These are phyloP conservation scores for Nemania abortiva DNA, from an alignment of 2,329 filamentous ascomycete species.

Conservation along the genomic window DNA sequence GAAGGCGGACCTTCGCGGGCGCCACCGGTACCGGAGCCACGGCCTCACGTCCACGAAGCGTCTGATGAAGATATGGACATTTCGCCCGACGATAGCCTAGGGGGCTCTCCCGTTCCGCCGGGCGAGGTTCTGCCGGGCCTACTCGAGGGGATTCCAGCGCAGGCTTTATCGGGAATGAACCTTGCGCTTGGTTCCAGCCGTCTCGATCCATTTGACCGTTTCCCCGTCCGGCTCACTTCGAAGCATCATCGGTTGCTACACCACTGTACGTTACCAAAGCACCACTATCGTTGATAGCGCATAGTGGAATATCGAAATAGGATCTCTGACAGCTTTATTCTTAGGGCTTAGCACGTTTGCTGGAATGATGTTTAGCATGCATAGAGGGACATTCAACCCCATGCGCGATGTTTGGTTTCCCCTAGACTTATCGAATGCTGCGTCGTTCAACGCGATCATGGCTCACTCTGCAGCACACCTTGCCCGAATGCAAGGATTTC, in stretches of 20 bases:
- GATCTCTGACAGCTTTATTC: slow-evolving; percentile 49
- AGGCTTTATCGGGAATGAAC: slow-evolving; percentile 48
- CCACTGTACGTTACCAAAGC: slow-evolving; percentile 49
- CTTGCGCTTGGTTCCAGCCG: slow-evolving; percentile 46
- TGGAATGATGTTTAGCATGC: slow-evolving; percentile 42
- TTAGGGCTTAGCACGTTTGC: slow-evolving; percentile 50
- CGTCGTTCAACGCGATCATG: slow-evolving; percentile 57
- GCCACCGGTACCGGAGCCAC: not conserved
- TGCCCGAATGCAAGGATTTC: slow-evolving; percentile 50
- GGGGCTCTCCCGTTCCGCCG: not conserved
- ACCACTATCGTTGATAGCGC: not conserved
- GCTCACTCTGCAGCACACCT: slow-evolving; percentile 57
- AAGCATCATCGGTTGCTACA: slow-evolving; percentile 54
- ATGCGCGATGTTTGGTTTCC: slow-evolving; percentile 58
- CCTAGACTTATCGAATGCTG: slow-evolving; percentile 56
- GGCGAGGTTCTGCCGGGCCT: not conserved
- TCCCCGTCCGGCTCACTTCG: slow-evolving; percentile 51
- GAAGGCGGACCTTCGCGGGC: not conserved
- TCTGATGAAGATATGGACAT: not conserved
- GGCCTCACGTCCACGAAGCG: not conserved
- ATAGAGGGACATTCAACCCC: slow-evolving; percentile 24
- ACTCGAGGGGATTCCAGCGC: slow-evolving; percentile 38
- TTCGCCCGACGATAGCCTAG: not conserved
- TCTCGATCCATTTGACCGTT: slow-evolving; percentile 54
- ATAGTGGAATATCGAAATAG: slow-evolving; percentile 49